Evolutionary conservation across 352 stramenopile genomes (phyloP), one percentile per base, ranked within the genome.

Genomic region (Pythium chondricola): DNA sequence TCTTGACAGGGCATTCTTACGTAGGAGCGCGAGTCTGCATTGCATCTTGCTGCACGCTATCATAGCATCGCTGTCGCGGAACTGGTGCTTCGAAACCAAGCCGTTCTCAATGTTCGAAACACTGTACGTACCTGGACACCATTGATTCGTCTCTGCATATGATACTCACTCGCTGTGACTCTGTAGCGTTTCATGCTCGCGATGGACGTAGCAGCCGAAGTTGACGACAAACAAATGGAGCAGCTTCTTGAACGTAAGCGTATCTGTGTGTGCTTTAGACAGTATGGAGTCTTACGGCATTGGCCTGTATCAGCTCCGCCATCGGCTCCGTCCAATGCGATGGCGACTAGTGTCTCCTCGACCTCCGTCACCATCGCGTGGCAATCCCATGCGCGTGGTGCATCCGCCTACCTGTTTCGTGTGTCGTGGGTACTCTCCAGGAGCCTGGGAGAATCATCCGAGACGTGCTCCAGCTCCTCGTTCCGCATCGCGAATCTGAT

Each of bases 11-110:
- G 6, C 17, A 20, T 18, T 29, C n/a, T 29, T 37, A 30, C 21
- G 21, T 29, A 84, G 67, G 52, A 66, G 16, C 44, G 50, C 10
- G 63, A 76, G 9, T 71, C 65, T 0, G 39, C 65, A 17, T 52
- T 84, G 5, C 72, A 84, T 29, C 48, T 78, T 24, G 72, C 70
- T 9, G 72, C 71, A 2, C 61, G 69, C 4, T 84, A 71, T 33
- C 59, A 67, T 2, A 69, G 66, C 21, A 32, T 48, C 3, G 32
- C 56, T 0, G 62, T 80, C 5, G 69, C 58, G 0, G 55, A 75
- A 22, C 60, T 80, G 43, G 47, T 82, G 10, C 37, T 82, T 2
- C 51, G 61, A 1, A 64, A 79, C 44, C 45, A 52, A 11, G 65
- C 63, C 2, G 42, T 69, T 8, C 73, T 67, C 58, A 56, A 56